These are phyloP conservation scores for Trichothecium sympodiale DNA, from an alignment of 2,329 filamentous ascomycete species.

Conservation along the genomic window DNA sequence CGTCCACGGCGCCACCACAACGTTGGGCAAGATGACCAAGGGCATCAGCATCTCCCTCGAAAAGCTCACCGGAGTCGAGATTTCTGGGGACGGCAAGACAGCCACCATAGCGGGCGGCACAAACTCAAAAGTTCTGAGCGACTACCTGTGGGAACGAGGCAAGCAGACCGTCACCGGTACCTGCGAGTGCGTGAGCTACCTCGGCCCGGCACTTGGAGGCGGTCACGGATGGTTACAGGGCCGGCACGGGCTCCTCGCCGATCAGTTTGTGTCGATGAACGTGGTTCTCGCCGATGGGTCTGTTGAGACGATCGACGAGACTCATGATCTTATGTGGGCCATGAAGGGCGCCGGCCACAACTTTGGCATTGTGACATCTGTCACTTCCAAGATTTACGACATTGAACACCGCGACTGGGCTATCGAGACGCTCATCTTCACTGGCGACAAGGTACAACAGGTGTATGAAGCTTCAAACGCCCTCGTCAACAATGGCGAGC, in stretches of 20 bases:
- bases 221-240: slow-evolving; percentile 46
- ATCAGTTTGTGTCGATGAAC: slow-evolving; percentile 40
- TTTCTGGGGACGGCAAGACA: slow-evolving; percentile 29
- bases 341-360: slow-evolving; percentile 48
- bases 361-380: slow-evolving; percentile 45
- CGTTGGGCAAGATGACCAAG: slow-evolving; percentile 31
- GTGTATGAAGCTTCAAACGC: slow-evolving; percentile 36
- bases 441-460: slow-evolving; percentile 35
- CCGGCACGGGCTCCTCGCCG: slow-evolving; percentile 38
- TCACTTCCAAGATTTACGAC: slow-evolving; percentile 37
- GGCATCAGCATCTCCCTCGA: too few relatives aligned
- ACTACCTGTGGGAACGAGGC: slow-evolving; percentile 35
- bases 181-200: slow-evolving; percentile 39
- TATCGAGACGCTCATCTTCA: slow-evolving; percentile 31
- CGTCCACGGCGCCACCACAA: slow-evolving; percentile 38
- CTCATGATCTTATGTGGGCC: slow-evolving; percentile 46
- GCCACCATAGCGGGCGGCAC: slow-evolving; percentile 38
- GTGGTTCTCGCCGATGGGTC: slow-evolving; percentile 40
- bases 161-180: slow-evolving; percentile 41
- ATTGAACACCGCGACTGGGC: slow-evolving; percentile 27
- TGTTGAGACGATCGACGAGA: slow-evolving; percentile 22
- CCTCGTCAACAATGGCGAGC: slow-evolving; percentile 32
- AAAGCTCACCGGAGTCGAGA: slow-evolving; percentile 29
- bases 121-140: slow-evolving; percentile 31
- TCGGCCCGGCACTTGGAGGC: slow-evolving; percentile 43